Base-by-base conservation (phyloP, 2,329 filamentous ascomycete species). In the Clonostachys sp. region DNA sequence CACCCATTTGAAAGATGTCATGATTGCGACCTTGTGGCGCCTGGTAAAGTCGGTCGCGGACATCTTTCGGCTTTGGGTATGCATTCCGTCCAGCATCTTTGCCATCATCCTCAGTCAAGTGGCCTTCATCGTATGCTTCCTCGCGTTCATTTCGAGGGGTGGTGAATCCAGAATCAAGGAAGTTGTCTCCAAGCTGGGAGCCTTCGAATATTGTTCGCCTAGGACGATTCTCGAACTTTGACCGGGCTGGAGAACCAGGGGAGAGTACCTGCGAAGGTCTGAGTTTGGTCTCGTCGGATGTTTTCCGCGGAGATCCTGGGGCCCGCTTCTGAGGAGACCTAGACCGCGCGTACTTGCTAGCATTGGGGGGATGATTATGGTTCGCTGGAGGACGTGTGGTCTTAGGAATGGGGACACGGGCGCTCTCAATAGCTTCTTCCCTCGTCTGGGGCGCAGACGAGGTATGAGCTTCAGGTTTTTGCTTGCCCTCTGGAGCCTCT, bases 131-230 rank as follows among this genome's bases (percentile, higher is more conserved):
- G 16, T 18, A 42, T 13, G 33, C 47, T 30, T 50, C 49, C 12
- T 47, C 57, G 16, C 51, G 58, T 43, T 66, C 64, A 33, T 63
- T 65, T 14, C 56, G 58, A 13, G 66, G 66, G 13, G 66, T 67
- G 12, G 66, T 66, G 5, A 66, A 51, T 7, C 65, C 62, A 30
- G 66, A 70, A 17, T 63, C 60, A 64, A 70, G 66, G 39, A 70
- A 70, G 42, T 59, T 60, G 10, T 70, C 66, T 12, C 63, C 65
- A 6, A 70, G 60, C 48, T 69, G 64, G 5, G 66, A 70, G 6
- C 66, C 66, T 30, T 57, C 61, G 39, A 70, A 69, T n/a, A 68
- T 48, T 12, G 36, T 43, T 42, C 48, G 53, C n/a, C 13, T 10
- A 14, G 42, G 36, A n/a, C 40, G 44, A 18, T 43, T 36, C 18